Base-by-base conservation (phyloP, 148 eudicot species). In the Nepenthes mirabilis region DNA sequence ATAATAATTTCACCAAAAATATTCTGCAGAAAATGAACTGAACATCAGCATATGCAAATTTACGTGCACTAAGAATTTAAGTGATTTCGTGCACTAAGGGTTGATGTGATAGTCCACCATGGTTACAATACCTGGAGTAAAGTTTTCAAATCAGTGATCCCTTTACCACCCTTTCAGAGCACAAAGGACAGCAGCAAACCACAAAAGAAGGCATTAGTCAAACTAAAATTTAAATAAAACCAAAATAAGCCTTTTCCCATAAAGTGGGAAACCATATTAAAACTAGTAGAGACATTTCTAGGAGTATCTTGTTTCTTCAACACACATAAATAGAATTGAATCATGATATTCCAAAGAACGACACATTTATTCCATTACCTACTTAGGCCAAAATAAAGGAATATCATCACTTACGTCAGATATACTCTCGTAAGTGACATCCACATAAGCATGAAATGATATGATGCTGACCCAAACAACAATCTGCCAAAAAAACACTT, bases 1-100 rank as follows among this genome's bases (percentile, higher is more conserved):
- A 93, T 74, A 66, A 88, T 75, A 65, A 77, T 88, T 67, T 86
- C 95, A 65, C 80, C 98, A 79, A 93, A 88, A 34, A 93, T 93
- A 70, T 86, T 75, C 98, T 93, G 89, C 11, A 59, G 62, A 11
- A 60, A 63, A 58, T 33, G 43, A n/a, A 48, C 55, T 47, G 52
- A 62, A n/a, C 47, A 68, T 57, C 65, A 72, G 60, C 33, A 43
- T 23, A 33, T 0, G 33, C 14, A 70, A 40, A 45, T 49, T 36
- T 47, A 60, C 1, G 55, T 13, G 36, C 6, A 23, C 23, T 23
- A 23, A 23, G 23, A 23, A 23, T 23, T 23, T 23, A 23, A 23
- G 23, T 23, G 23, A 23, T 23, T 23, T 23, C 23, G 23, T 23
- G 23, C 23, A 23, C 23, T 23, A 43, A 63, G 37, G 50, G 68